Base-by-base conservation (phyloP, 2,329 filamentous ascomycete genomes). In the Canariomyces notabilis region DNA sequence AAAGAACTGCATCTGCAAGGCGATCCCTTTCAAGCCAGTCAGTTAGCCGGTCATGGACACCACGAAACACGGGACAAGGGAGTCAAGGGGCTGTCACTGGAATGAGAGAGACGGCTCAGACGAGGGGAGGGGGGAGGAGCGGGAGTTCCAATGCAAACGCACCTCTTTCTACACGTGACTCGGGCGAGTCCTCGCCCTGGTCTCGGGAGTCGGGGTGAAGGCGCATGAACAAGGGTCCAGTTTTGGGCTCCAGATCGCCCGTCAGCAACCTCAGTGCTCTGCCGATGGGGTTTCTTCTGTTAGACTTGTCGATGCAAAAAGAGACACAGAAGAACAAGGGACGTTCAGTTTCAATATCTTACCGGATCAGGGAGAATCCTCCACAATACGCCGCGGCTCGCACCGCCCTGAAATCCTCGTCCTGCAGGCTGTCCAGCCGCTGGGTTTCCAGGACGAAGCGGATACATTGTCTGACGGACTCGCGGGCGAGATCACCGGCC, bases 191-290 rank as follows among this genome's bases (percentile, higher is more conserved):
- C n/a, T 57, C 51, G 4, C 45, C 52, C 9, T 39, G 19, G 19
- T 51, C 48, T 6, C 26, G 35, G 12, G 41, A 31, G 6, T 51
- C 41, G 11, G 46, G 37, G 11, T 52, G 37, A 1, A 59, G 34
- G 19, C 55, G 49, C 51, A 57, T 57, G 26, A 59, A 57, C n/a
- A 59, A 26, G 1, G 55, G 55, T 5, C 55, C 54, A 2, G 45
- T 44, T 6, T 52, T 55, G 11, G 51, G 48, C n/a, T 57, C 55
- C 2, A 59, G 50, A 36, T 51, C 49, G 12, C 57, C 54, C 3
- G 54, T 54, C 11, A 57, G 37, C n/a, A 59, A 48, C 4, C 54
- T 40, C 8, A 59, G 35, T 5, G 53, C 26, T 16, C 57, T 59
- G 15, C 9, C 2, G 4, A 22, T 5, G 7, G 26, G 4, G n/a